Conservation (phyloP, 306 rosid genomes). For the Vigna mungo region DNA sequence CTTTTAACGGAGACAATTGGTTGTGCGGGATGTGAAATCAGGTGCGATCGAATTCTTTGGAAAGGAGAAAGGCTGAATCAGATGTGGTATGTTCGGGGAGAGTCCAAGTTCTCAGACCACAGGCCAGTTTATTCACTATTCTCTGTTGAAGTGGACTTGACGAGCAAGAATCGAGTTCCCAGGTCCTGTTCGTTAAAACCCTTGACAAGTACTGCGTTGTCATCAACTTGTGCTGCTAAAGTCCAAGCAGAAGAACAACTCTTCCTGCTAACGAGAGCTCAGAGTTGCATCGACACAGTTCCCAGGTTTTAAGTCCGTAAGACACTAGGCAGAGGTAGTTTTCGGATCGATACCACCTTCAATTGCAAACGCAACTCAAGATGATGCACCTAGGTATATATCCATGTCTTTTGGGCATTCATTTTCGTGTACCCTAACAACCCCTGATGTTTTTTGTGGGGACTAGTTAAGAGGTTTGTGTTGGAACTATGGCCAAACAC, state of each 20-base stretch:
- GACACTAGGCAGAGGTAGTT: not conserved
- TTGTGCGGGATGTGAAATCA: slow-evolving; percentile 21
- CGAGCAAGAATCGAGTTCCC: slow-evolving; percentile 39
- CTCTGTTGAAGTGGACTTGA: slow-evolving; percentile 58
- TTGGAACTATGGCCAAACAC: not conserved
- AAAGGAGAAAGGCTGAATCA: slow-evolving; percentile 85
- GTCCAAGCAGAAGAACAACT: slow-evolving; percentile 91
- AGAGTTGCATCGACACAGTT: slow-evolving; percentile 45
- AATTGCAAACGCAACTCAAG: not conserved
- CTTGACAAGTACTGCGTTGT: slow-evolving; percentile 46
- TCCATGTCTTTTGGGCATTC: not conserved
- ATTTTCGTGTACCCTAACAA: not conserved
- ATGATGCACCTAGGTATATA: not conserved
- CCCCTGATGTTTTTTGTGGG: slow-evolving; percentile 14
- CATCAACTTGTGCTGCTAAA: slow-evolving; percentile 61
- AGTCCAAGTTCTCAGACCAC: slow-evolving; percentile 93
- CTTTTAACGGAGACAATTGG: not conserved
- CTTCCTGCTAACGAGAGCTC: slow-evolving; percentile 51
- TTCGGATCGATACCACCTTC: slow-evolving; percentile 15
- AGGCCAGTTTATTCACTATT: slow-evolving; percentile 84
- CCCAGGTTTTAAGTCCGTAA: slow-evolving; percentile 31
- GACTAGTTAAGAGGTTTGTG: slow-evolving; percentile 12
- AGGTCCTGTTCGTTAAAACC: slow-evolving; percentile 45
- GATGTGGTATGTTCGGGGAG: slow-evolving; percentile 79
- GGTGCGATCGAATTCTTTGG: slow-evolving; percentile 98